Conservation (phyloP, 176 grass and related monocot species). For the Leersia perrieri region DNA sequence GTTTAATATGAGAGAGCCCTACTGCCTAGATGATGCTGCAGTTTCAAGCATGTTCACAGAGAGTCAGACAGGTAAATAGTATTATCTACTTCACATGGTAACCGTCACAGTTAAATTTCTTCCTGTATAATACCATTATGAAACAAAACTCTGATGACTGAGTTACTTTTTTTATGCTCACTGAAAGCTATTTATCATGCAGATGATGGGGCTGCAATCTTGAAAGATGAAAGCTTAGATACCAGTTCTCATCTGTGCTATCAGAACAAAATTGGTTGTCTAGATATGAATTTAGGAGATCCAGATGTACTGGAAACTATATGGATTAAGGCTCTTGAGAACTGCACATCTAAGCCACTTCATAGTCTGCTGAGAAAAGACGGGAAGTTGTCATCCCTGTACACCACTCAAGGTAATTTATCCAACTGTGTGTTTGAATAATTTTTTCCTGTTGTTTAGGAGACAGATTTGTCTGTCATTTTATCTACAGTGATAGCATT, state of each 20-base stretch:
- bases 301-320: constrained; percentile 66
- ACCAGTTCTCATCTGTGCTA: constrained; percentile 53
- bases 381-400: constrained; percentile 72
- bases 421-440: background rate
- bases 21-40: constrained; percentile 43
- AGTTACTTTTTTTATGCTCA: background rate
- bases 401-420: constrained; percentile 70
- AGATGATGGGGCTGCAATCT: constrained; percentile 53
- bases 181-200: constrained; percentile 27
- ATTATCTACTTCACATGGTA: background rate
- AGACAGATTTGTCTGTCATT: constrained; percentile 18
- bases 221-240: constrained; percentile 57
- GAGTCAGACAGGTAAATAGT: constrained; percentile 41
- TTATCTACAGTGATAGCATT: background rate
- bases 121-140: background rate
- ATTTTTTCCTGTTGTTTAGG: constrained; percentile 15
- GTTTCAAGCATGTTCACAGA: constrained; percentile 54
- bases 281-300: constrained; percentile 61
- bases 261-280: constrained; percentile 44
- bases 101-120: background rate
- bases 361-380: constrained; percentile 63
- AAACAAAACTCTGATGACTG: background rate
- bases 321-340: constrained; percentile 82
- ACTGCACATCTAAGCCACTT: constrained; percentile 52
- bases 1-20: constrained; percentile 79